phyloP scores from a whole-genome alignment of 2,329 filamentous ascomycete genomes.

The Aspergillus fischeri region DNA sequence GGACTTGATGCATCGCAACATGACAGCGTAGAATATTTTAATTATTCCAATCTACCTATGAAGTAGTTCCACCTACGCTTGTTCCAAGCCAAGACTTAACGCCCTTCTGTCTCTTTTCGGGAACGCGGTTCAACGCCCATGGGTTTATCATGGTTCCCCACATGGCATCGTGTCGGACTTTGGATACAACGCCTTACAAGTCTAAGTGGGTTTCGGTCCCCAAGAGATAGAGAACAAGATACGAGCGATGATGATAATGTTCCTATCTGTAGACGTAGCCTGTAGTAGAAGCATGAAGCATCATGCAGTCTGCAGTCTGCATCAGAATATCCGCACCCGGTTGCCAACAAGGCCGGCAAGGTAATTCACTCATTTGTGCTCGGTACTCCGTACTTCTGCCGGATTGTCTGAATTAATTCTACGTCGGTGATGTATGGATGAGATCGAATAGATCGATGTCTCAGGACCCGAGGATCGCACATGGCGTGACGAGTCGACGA shows the following conservation, averaged over 20 bases:
- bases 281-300: not conserved
- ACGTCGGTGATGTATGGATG: constrained; percentile 2
- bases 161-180: not conserved
- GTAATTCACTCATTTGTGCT: constrained; percentile 2
- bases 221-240: not conserved
- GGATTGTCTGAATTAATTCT: constrained; percentile 13
- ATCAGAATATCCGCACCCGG: not conserved
- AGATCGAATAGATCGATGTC: not conserved
- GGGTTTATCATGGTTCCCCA: constrained; percentile 18
- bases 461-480: not conserved
- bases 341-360: constrained; percentile 11
- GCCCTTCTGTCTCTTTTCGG: constrained; percentile 20
- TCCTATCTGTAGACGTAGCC: no score
- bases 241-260: not conserved
- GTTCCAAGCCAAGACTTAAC: constrained; percentile 16
- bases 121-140: constrained; percentile 18
- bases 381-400: constrained; percentile 10
- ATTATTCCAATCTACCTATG: no score
- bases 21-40: constrained; percentile 7
- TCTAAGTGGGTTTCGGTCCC: not conserved
- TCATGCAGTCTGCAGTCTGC: not conserved
- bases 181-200: not conserved
- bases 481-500: not conserved
- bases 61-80: constrained; percentile 6
- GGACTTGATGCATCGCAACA: not conserved